phyloP scores from a whole-genome alignment of 306 rosid species.

The Ammopiptanthus mongolicus region DNA sequence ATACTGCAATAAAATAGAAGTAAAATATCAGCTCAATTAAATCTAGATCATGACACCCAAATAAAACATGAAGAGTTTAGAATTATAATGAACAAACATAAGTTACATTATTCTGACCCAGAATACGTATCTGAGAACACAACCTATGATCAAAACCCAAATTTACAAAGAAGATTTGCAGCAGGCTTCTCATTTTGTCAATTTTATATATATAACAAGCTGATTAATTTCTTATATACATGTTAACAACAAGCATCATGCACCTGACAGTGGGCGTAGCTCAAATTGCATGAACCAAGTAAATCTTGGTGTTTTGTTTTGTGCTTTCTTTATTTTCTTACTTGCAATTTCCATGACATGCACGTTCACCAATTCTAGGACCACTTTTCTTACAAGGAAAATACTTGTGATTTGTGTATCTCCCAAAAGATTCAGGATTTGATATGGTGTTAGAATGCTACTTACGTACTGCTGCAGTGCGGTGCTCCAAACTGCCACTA shows the following conservation, averaged over 20 bases:
- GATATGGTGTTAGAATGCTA: slow-evolving; percentile 6
- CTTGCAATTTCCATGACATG: not conserved
- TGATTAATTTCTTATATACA: not conserved
- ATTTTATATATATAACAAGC: not conserved
- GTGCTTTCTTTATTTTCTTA: no score
- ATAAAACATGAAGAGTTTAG: not conserved
- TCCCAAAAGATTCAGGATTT: slow-evolving; percentile 10
- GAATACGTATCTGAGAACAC: not conserved
- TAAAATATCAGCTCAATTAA: not conserved
- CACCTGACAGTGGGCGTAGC: slow-evolving; percentile 2
- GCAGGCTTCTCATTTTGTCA: not conserved
- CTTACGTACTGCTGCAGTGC: slow-evolving; percentile 75
- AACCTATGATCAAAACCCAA: not conserved
- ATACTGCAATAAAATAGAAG: slow-evolving; percentile 45
- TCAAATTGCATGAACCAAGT: no score
- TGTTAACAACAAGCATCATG: not conserved
- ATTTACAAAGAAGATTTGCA: not conserved
- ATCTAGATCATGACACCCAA: not conserved
- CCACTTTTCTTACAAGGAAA: slow-evolving; percentile 10
- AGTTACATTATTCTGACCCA: not conserved
- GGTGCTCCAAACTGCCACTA: slow-evolving; percentile 78
- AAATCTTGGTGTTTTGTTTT: no score
- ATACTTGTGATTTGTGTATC: not conserved
- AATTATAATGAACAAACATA: not conserved
- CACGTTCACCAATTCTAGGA: not conserved